Evolutionary conservation across 2,329 filamentous ascomycete species (phyloP).

Genomic region (Teratosphaeria epicoccoides): DNA sequence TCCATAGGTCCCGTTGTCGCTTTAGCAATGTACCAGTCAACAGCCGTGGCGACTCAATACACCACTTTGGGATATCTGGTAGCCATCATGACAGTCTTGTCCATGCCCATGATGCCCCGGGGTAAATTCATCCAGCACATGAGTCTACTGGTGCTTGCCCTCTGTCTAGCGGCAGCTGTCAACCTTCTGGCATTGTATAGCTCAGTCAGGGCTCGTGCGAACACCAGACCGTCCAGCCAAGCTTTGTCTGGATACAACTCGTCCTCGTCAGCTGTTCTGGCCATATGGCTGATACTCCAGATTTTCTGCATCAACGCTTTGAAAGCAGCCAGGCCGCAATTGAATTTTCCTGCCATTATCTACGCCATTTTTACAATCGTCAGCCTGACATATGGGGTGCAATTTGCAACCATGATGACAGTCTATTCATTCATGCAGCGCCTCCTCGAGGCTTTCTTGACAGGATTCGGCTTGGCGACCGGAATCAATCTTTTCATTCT

Average conservation of each 20-base stretch:
- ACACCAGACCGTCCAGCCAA: constrained; percentile 37
- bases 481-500: constrained; percentile 55
- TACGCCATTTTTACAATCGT: constrained; percentile 60
- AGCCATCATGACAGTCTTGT: constrained; percentile 54
- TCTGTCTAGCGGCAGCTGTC: constrained; percentile 51
- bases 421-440: constrained; percentile 44
- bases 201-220: constrained; percentile 51
- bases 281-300: constrained; percentile 59
- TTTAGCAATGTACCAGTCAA: constrained; percentile 34
- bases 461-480: constrained; percentile 53
- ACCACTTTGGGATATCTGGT: constrained; percentile 51
- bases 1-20: constrained; percentile 25
- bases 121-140: constrained; percentile 62
- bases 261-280: constrained; percentile 60
- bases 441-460: constrained; percentile 52
- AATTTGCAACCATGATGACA: constrained; percentile 45
- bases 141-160: constrained; percentile 46
- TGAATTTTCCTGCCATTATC: constrained; percentile 58
- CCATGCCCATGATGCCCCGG: constrained; percentile 55
- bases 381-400: constrained; percentile 50
- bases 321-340: constrained; percentile 54
- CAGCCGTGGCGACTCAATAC: constrained; percentile 40
- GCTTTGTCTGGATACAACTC: constrained; percentile 49
- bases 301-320: constrained; percentile 58
- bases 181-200: constrained; percentile 53